Base-by-base conservation (phyloP, 2,329 filamentous ascomycete species). In the Tolypocladium album region DNA sequence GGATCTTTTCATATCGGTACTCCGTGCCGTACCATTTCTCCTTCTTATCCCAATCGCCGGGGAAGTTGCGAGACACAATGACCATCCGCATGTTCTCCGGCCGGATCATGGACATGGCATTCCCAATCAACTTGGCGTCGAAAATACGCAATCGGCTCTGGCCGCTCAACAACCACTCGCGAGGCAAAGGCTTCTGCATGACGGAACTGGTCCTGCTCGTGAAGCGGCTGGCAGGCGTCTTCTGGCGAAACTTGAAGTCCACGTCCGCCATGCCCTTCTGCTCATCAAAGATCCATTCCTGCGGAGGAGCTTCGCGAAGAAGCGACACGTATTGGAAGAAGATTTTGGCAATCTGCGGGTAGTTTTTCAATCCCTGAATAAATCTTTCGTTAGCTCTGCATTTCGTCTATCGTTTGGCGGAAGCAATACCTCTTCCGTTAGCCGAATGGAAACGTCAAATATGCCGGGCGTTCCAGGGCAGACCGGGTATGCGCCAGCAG, bases 1-100 rank as follows among this genome's bases (percentile, higher is more conserved):
- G 87, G 42, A 99, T 89, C 69, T 86, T 88, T 70, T 95, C 89
- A 39, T 87, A 82, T 64, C 86, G 89, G 75, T 97, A 96, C 69
- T 97, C 92, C 0, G 94, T 99, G 11, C 93, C 93, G 67, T 99
- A 99, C 94, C 94, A 99, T 71, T 92, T 91, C 77, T 99, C 94
- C 70, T 89, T 95, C 71, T 87, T 77, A 64, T 95, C 83, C 90
- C 91, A 97, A 58, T 85, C 82, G 0, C 91, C 92, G 0, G 92
- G 92, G 65, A 87, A 89, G 11, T 89, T 88, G 69, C 92, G 89
- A 31, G 91, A 93, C 36, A 95, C 85, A 57, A 97, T 80, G 1
- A 85, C 87, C 72, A 97, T 82, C 38, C 90, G 85, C 76, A 97
- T 92, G 70, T 97, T 97, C 71, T 97, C 92, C 0, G 92, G 89